phyloP scores from a whole-genome alignment of 2,329 filamentous ascomycete genomes.

The Xylaria sp. region DNA sequence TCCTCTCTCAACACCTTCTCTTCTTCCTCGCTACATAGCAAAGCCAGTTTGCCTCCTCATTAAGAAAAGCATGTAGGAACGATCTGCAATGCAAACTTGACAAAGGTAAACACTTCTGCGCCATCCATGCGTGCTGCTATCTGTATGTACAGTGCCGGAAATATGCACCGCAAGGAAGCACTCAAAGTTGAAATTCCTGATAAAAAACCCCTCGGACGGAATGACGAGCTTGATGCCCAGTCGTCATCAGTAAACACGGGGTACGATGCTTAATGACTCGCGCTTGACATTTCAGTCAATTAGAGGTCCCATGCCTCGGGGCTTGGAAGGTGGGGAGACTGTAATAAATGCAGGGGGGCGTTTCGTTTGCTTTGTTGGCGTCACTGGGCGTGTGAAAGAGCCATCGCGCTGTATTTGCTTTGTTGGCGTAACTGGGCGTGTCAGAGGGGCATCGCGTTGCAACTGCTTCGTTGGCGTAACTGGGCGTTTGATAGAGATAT shows the following conservation, averaged over 20 bases:
- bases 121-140: not conserved
- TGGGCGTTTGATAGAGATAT: conserved; percentile 16
- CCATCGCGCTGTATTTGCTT: conserved; percentile 6
- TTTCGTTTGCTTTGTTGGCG: conserved; percentile 22
- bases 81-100: too few relatives aligned
- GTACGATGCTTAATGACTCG: not conserved
- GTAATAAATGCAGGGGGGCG: conserved; percentile 20
- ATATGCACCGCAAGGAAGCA: too few relatives aligned
- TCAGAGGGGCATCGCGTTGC: conserved; percentile 1
- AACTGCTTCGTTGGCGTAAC: conserved; percentile 25
- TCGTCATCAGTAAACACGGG: not conserved
- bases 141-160: too few relatives aligned
- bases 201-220: not conserved
- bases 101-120: too few relatives aligned
- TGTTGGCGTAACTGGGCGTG: conserved; percentile 20
- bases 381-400: conserved; percentile 21
- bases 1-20: too few relatives aligned
- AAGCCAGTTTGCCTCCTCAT: too few relatives aligned
- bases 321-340: conserved; percentile 30
- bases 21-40: too few relatives aligned
- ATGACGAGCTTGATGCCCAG: not conserved
- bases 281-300: conserved; percentile 23
- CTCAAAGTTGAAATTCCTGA: not conserved
- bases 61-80: too few relatives aligned
- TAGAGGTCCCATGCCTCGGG: conserved; percentile 27